Base-by-base conservation (phyloP, 768 basidiomycete species). In the Auriscalpium orientale region DNA sequence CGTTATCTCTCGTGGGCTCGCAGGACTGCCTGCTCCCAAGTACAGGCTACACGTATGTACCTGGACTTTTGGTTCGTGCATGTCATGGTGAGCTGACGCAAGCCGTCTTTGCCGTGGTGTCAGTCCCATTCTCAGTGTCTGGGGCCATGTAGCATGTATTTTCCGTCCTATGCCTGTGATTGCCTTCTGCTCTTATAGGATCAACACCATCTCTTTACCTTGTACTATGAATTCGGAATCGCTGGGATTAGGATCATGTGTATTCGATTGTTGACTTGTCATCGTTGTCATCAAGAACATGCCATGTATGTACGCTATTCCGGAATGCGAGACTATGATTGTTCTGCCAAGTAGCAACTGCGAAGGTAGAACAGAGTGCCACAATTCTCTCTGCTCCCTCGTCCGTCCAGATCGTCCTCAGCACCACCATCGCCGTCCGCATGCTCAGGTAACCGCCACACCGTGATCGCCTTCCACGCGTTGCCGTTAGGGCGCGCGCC, bases 381-480 rank as follows among this genome's bases (percentile, higher is more conserved):
- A 18, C 13, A 44, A 44, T 18, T 47, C 9, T 22, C 46, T 28
- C 21, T 16, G 18, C 3, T 28, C 18, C 15, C 46, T 13, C 46
- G 46, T 22, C 18, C 46, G 21, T 18, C 18, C 5, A 13, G 3
- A 18, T 43, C 15, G 9, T 8, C 40, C 40, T 43, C 15, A 18
- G 15, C 40, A 43, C 18, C 5, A 18, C 4, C 40, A 18, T 59
- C 52, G 7, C 57, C 61, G 2, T 55, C 38, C 43, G 59, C 62
- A 20, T 72, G 74, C 0, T 70, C 71, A 28, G 71, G 65, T 75
- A 77, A 79, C 15, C 82, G 67, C 78, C 79, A 84, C 6, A 84
- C 69, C 6, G 78, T 77, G 59, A 84, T 71, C 9, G 66, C 64
- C 64, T 84, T 84, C 81, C 81, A 83, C 4, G 81, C 80, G 56